Percentiles rank a stretch among this genome's conserved stretches.
Evolutionary conservation across 306 rosid species (phyloP).

Genomic region (Senna tora): DNA sequence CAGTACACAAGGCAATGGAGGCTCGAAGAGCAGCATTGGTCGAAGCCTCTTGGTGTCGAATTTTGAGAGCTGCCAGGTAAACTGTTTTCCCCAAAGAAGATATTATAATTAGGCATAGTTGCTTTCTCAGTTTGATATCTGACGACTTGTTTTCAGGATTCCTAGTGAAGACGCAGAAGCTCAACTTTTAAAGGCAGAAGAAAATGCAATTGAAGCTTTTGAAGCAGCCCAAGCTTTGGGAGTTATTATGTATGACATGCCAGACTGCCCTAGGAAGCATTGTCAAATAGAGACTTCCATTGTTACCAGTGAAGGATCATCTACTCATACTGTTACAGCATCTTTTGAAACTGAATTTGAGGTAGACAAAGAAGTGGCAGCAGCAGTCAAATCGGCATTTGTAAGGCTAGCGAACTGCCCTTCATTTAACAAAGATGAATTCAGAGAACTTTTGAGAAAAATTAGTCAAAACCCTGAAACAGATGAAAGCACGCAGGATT

Average conservation of each 20-base stretch:
- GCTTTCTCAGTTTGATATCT: slow-evolving; percentile 15
- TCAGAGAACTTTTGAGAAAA: slow-evolving; percentile 69
- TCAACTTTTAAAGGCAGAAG: slow-evolving; percentile 61
- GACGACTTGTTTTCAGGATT: slow-evolving; percentile 56
- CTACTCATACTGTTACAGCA: slow-evolving; percentile 75
- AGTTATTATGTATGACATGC: slow-evolving; percentile 83
- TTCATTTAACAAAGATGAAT: slow-evolving; percentile 74
- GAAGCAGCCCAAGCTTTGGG: slow-evolving; percentile 83
- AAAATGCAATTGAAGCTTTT: slow-evolving; percentile 75
- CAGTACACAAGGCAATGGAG: slow-evolving; percentile 79
- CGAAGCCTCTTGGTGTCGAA: slow-evolving; percentile 98
- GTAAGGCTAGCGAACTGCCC: slow-evolving; percentile 69
- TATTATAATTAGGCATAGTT: slow-evolving; percentile 2
- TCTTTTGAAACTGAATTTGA: slow-evolving; percentile 95
- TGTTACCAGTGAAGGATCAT: slow-evolving; percentile 56
- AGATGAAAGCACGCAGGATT: slow-evolving; percentile 51
- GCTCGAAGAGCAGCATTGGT: slow-evolving; percentile 87
- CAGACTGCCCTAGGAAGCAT: slow-evolving; percentile 71
- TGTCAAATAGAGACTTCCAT: slow-evolving; percentile 67
- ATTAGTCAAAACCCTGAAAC: slow-evolving; percentile 86
- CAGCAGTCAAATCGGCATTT: slow-evolving; percentile 84
- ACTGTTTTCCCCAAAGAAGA: slow-evolving; percentile 6
- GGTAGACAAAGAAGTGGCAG: slow-evolving; percentile 88
- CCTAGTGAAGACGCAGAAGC: slow-evolving; percentile 79
- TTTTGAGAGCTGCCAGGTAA: slow-evolving; percentile 84